Percentiles rank a stretch among this genome's conserved stretches.
Conservation (phyloP, 352 stramenopile genomes). For the Halophytophthora polymorphica region DNA sequence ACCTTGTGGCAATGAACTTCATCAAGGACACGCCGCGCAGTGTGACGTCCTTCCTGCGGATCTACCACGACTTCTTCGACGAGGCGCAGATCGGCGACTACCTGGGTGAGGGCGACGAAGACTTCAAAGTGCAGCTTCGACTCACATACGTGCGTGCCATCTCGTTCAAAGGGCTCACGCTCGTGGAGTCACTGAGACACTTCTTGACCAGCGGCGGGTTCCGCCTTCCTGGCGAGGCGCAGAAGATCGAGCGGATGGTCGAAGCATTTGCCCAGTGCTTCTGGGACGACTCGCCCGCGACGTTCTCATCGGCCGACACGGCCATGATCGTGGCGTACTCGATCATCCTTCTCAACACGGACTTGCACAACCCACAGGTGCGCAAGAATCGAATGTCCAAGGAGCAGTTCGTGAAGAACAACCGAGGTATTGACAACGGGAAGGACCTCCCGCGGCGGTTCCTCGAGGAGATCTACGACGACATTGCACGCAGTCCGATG, state of each 20-base stretch:
- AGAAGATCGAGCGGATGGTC: constrained; percentile 98
- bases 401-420: constrained; percentile 97
- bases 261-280: constrained; percentile 97
- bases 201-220: constrained; percentile 98
- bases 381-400: constrained; percentile 97
- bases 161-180: constrained; percentile 96
- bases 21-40: constrained; percentile 84
- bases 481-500: constrained; percentile 92
- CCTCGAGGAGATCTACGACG: constrained; percentile 95
- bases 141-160: constrained; percentile 95
- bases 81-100: constrained; percentile 93
- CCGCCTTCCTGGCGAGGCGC: constrained; percentile 94
- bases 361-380: constrained; percentile 88
- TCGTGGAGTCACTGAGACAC: constrained; percentile 95
- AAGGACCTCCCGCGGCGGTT: constrained; percentile 90
- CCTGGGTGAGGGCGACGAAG: constrained; percentile 90
- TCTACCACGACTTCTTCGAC: constrained; percentile 93
- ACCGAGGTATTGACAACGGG: constrained; percentile 91
- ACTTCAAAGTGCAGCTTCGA: constrained; percentile 90
- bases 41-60: constrained; percentile 92
- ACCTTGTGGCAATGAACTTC: constrained; percentile 84
- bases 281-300: constrained; percentile 90
- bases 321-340: constrained; percentile 91
- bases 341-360: constrained; percentile 91
- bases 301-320: constrained; percentile 79